Conservation (phyloP, 2,329 filamentous ascomycete genomes). For the Neocucurbitaria cava region DNA sequence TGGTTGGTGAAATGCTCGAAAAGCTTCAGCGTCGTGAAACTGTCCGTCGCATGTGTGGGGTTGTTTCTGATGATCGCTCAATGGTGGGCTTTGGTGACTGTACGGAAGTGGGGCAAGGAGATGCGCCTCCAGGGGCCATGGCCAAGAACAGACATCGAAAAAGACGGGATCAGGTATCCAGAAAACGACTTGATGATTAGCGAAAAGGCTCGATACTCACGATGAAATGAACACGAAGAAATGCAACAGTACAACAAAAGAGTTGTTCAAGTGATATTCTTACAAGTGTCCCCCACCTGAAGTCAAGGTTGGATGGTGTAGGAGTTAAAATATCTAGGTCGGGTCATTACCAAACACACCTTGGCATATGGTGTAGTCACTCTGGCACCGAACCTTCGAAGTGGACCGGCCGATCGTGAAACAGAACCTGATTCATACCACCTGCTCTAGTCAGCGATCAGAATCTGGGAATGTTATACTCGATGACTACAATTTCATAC, state of each 20-base stretch:
- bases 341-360: conserved; percentile 1
- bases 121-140: conserved; percentile 3
- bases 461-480: conserved; percentile 2
- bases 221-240: neutral
- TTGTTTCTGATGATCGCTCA: conserved; percentile 40
- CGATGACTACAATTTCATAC: conserved; percentile 6
- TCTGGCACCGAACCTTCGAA: conserved; percentile 1
- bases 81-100: conserved; percentile 42
- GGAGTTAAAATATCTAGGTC: neutral
- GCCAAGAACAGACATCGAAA: conserved; percentile 19
- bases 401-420: conserved; percentile 31
- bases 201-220: conserved; percentile 13
- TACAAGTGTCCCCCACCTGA: neutral
- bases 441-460: neutral
- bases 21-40: conserved; percentile 31
- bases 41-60: conserved; percentile 27
- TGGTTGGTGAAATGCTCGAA: conserved; percentile 38
- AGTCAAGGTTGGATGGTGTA: neutral
- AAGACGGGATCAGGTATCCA: conserved; percentile 11
- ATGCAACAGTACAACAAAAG: neutral
- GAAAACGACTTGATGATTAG: conserved; percentile 1
- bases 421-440: conserved; percentile 1
- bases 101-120: conserved; percentile 37
- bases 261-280: too few relatives aligned
- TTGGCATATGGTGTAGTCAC: neutral